Evolutionary conservation across 192 early-diverging fungal genomes (phyloP), one percentile per base, ranked within the genome.

Genomic region (Coemansia sp.): DNA sequence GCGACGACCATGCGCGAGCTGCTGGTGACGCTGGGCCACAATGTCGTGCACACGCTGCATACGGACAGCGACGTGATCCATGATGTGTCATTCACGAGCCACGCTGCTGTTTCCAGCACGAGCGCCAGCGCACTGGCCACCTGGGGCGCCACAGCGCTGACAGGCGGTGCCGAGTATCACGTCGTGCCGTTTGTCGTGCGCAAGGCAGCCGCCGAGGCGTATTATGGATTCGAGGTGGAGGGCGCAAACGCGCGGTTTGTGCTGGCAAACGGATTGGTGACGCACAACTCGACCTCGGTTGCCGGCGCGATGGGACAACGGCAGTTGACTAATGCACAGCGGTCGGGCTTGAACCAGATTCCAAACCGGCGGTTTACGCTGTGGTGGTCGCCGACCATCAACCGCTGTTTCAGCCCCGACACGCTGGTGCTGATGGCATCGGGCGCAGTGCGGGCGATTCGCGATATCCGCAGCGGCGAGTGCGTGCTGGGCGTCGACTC

Each of bases 301-400:
- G 87, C 87, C 51, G 89, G 91, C 50, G 79, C 79, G 23, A 91
- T 92, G 90, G 90, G 90, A 62, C 96, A 91, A 79, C 95, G 95
- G 70, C 95, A 99, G 75, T 75, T 99, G 42, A 99, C 96, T 48
- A 99, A 99, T 48, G 96, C 96, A 8, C 96, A 99, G 73, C 83
- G 96, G 28, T 90, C 87, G 15, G 96, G 96, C 84, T 82, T 99
- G 53, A 99, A 96, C 66, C 96, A 99, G 79, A 99, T 99, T 80
- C 96, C 96, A 44, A 99, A 99, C 81, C 91, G 96, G 82, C 91
- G 96, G 38, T 99, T 99, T 70, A 95, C 93, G 5, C 83, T 99
- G 47, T 99, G 96, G 96, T 99, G 96, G 96, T 92, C 89, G 30
- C 93, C 93, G 4, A 99, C 96, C 5, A 95, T 99, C 67, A 99